phyloP scores from a whole-genome alignment of 2,329 filamentous ascomycete species.

The Cladorrhinum sp. region DNA sequence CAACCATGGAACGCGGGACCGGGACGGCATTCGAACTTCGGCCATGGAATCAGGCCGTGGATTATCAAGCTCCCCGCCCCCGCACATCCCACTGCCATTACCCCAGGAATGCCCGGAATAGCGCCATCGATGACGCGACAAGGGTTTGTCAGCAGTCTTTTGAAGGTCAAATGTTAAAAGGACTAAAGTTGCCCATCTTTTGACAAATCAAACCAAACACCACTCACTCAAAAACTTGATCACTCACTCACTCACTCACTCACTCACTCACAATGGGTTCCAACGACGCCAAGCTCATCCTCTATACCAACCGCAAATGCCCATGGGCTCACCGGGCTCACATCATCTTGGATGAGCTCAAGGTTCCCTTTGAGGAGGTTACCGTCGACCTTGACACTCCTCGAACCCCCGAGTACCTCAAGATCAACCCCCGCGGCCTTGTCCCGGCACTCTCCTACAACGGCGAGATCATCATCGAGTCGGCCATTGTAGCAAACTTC shows the following conservation, averaged over 20 bases:
- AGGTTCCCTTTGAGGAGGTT: slow-evolving; percentile 65
- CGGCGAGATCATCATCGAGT: slow-evolving; percentile 68
- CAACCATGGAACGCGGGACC: background rate
- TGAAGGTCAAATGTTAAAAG: background rate
- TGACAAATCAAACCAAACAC: background rate
- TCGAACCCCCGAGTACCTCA: slow-evolving; percentile 69
- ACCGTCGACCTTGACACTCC: slow-evolving; percentile 69
- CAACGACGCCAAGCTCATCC: slow-evolving; percentile 49
- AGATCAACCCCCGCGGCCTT: slow-evolving; percentile 74
- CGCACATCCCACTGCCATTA: background rate
- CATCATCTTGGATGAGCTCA: slow-evolving; percentile 65
- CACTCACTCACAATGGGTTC: slow-evolving; percentile 27
- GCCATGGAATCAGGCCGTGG: background rate
- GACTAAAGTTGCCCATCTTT: background rate
- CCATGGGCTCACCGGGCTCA: slow-evolving; percentile 75
- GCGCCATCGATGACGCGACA: slow-evolving; percentile 29
- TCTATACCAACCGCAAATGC: slow-evolving; percentile 69
- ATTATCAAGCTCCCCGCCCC: slow-evolving; percentile 12
- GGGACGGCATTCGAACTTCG: background rate
- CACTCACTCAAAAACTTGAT: background rate
- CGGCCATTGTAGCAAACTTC: slow-evolving; percentile 69
- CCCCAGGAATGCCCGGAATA: slow-evolving; percentile 11
- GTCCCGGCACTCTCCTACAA: slow-evolving; percentile 69
- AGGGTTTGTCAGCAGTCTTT: background rate
- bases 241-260: background rate